Evolutionary conservation across 179 eudicot species (phyloP).

Genomic region (Beta macrorhiza): DNA sequence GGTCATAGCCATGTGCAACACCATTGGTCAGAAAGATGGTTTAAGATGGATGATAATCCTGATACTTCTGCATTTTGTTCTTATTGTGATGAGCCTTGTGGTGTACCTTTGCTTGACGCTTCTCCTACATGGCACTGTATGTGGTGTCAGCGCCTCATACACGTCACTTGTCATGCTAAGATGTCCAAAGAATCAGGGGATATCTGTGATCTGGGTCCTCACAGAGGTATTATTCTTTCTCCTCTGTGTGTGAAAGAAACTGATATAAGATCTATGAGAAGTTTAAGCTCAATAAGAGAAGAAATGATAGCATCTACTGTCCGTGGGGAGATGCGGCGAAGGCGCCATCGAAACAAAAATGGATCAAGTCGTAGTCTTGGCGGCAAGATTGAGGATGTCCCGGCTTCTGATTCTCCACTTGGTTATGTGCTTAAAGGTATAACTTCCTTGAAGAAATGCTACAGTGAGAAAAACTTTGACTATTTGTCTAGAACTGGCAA

Average conservation of each 20-base stretch:
- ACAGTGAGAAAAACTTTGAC: slow-evolving; percentile 49
- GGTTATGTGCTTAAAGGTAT: slow-evolving; percentile 51
- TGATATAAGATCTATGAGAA: slow-evolving; percentile 43
- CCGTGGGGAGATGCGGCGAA: slow-evolving; percentile 56
- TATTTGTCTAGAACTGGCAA: slow-evolving; percentile 36
- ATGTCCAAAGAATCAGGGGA: slow-evolving; percentile 78
- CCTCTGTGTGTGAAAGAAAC: slow-evolving; percentile 74
- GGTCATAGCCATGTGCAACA: slow-evolving; percentile 66
- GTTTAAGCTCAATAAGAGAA: slow-evolving; percentile 48
- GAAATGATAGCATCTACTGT: slow-evolving; percentile 45
- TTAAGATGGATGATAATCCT: slow-evolving; percentile 64
- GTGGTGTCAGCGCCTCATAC: slow-evolving; percentile 90
- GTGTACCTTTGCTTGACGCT: slow-evolving; percentile 68
- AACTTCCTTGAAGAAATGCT: slow-evolving; percentile 48
- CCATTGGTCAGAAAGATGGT: slow-evolving; percentile 92
- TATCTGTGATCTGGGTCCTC: slow-evolving; percentile 78
- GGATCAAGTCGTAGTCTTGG: slow-evolving; percentile 42
- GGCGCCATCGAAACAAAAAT: slow-evolving; percentile 58
- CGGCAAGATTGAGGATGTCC: slow-evolving; percentile 50
- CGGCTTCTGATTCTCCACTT: slow-evolving; percentile 39
- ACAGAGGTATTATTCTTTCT: slow-evolving; percentile 65
- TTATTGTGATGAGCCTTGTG: slow-evolving; percentile 88
- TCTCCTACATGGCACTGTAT: slow-evolving; percentile 86
- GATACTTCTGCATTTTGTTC: slow-evolving; percentile 76
- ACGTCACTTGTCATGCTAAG: slow-evolving; percentile 73